A percentile compares a stretch with the other conserved stretches of the same genome.
Conservation (phyloP, 2,329 filamentous ascomycete species). For the Cladosporium sp. region DNA sequence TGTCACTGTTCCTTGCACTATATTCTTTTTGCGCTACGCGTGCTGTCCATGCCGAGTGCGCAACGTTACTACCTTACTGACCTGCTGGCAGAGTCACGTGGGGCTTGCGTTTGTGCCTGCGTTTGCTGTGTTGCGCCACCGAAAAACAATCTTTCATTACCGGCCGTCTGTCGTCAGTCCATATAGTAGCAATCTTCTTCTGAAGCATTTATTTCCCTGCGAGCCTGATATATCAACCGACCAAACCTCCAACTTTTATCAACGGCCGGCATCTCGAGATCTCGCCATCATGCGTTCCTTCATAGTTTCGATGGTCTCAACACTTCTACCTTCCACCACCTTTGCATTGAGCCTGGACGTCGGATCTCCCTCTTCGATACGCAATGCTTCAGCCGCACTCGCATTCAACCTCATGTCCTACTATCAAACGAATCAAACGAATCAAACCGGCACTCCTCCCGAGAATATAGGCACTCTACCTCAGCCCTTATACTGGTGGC, state of each 20-base stretch:
- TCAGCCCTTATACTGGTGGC: slow-evolving; percentile 51
- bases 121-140: slow-evolving; percentile 7
- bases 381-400: slow-evolving; percentile 33
- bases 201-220: neutral
- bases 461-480: slow-evolving; percentile 42
- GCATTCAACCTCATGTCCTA: slow-evolving; percentile 37
- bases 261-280: neutral
- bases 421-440: slow-evolving; percentile 40
- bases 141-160: neutral
- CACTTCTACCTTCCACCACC: slow-evolving; percentile 18
- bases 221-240: neutral
- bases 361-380: slow-evolving; percentile 34
- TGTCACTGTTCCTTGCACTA: neutral
- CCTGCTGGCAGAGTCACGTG: slow-evolving; percentile 17
- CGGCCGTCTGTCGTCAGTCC: neutral
- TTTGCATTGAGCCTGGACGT: slow-evolving; percentile 25
- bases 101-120: neutral
- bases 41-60: neutral
- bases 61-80: slow-evolving; percentile 6
- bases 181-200: neutral
- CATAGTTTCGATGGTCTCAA: neutral
- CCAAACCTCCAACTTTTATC: neutral
- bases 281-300: neutral
- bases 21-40: neutral
- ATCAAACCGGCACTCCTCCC: slow-evolving; percentile 32